Evolutionary conservation across 192 early-diverging fungal genomes (phyloP).

Genomic region (Umbelopsis ramanniana): DNA sequence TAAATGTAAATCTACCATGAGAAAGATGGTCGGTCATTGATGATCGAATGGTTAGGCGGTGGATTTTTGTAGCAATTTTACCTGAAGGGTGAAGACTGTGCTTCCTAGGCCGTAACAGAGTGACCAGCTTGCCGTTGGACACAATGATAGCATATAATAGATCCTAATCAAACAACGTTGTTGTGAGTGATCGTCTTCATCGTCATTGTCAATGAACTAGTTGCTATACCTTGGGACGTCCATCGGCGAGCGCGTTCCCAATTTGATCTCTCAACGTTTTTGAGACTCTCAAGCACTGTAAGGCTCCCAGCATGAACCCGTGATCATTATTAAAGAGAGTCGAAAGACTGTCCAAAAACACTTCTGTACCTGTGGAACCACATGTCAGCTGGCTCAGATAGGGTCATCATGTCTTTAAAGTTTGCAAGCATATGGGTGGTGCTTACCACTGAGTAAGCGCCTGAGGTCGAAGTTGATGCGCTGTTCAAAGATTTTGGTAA

Average conservation of each 20-base stretch:
- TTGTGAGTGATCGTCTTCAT: not conserved
- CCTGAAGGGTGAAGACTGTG: conserved; percentile 79
- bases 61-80: conserved; percentile 17
- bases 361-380: conserved; percentile 65
- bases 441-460: conserved; percentile 72
- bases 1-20: conserved; percentile 68
- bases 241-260: conserved; percentile 58
- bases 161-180: conserved; percentile 38
- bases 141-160: conserved; percentile 83
- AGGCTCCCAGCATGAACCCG: conserved; percentile 75
- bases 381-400: not conserved
- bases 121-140: conserved; percentile 76
- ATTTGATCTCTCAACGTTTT: conserved; percentile 71
- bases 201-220: not conserved
- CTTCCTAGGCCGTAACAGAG: conserved; percentile 72
- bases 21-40: not conserved
- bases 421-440: not conserved
- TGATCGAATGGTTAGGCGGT: not conserved
- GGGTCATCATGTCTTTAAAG: not conserved
- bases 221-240: conserved; percentile 58
- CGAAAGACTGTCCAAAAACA: conserved; percentile 79
- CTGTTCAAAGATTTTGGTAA: conserved; percentile 86
- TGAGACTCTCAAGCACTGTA: conserved; percentile 76
- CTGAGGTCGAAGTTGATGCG: conserved; percentile 89
- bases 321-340: conserved; percentile 70